phyloP scores from a whole-genome alignment of 805 yeast genomes.

The Lachancea thermotolerans region DNA sequence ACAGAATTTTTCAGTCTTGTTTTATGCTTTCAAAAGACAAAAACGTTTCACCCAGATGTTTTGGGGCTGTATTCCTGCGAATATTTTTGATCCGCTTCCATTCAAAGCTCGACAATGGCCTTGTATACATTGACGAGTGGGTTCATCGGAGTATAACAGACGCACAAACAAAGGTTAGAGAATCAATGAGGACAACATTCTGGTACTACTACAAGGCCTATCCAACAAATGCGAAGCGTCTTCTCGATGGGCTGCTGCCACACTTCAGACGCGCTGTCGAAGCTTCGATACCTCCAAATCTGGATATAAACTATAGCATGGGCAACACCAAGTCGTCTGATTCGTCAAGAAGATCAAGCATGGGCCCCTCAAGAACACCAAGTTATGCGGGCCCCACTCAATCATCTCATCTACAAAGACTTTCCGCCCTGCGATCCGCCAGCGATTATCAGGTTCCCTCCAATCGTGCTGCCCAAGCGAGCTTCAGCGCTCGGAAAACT shows the following conservation, averaged over 20 bases:
- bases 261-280: conserved; percentile 52
- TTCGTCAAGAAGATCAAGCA: conserved; percentile 39
- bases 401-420: conserved; percentile 11
- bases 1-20: conserved; percentile 46
- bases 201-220: conserved; percentile 60
- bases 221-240: conserved; percentile 43
- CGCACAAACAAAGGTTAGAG: conserved; percentile 76
- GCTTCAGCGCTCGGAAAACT: background rate
- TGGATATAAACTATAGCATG: conserved; percentile 19
- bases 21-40: conserved; percentile 55
- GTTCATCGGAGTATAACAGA: conserved; percentile 61
- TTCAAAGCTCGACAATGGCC: conserved; percentile 33
- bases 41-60: conserved; percentile 62
- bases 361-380: conserved; percentile 21
- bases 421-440: conserved; percentile 3
- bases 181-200: conserved; percentile 60
- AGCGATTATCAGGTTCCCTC: conserved; percentile 5
- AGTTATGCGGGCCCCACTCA: conserved; percentile 30
- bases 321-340: conserved; percentile 17
- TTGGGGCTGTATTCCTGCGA: conserved; percentile 64
- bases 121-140: conserved; percentile 38
- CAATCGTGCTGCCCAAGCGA: conserved; percentile 15
- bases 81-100: conserved; percentile 50
- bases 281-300: conserved; percentile 42
- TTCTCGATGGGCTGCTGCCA: conserved; percentile 27